Base-by-base conservation (phyloP, 2,329 filamentous ascomycete genomes). In the Cladobotryum mycophilum region DNA sequence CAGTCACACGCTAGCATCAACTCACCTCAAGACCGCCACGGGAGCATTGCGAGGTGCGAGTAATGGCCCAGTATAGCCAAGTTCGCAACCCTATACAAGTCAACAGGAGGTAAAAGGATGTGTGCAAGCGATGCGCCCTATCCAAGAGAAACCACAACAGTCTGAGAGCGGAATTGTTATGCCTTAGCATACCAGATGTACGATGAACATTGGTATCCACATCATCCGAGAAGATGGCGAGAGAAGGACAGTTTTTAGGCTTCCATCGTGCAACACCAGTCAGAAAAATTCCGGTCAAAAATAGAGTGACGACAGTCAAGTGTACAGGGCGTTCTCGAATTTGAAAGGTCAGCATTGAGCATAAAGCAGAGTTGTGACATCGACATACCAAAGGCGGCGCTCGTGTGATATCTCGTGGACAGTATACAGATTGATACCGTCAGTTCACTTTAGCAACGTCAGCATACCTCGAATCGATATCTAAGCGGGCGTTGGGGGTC, bases 361-460 rank as follows among this genome's bases (percentile, higher is more conserved):
- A 5, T 6, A 12, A 13, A 36, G 30, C 9, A 20, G 2, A 36
- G 41, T 47, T 36, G 5, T 45, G 37, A 44, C 17, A 11, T 40
- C 14, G 18, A 15, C 42, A 55, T 67, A 69, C 67, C 67, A 53
- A 69, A 70, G 15, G 67, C 64, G 38, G 66, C 64, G 53, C 67
- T 69, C 48, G 53, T 61, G 49, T 64, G 63, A 52, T 65, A 70
- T 51, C 67, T 59, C 13, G 58, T 61, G 18, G 62, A 64, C 49
- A 68, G 48, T 50, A 64, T 60, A 18, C 49, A 55, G n/a, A 92
- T 15, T 14, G 51, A 50, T 12, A 53, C 30, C 5, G 47, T 47
- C 8, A 55, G 46, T 38, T 49, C 47, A 40, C 53, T 55, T 48
- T 1, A n/a, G 8, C 13, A 41, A 40, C 37, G 34, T 36, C 37